Evolutionary conservation across 345 rosid genomes (phyloP), one percentile per base, ranked within the genome.

Genomic region (Dipteronia sinensis): DNA sequence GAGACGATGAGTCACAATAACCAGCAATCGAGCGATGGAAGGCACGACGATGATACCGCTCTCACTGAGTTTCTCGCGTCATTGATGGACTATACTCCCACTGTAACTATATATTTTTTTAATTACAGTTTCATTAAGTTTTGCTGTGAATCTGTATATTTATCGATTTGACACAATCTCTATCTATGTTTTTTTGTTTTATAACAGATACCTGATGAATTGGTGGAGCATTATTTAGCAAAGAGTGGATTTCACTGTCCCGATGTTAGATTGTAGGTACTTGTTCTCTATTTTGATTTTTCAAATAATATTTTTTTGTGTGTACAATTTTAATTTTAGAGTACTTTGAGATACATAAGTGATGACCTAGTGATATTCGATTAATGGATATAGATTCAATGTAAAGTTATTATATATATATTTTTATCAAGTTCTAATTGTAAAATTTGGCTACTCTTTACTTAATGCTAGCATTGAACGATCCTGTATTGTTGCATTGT

Each of bases 181-280:
- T 47, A 65, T 29, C 10, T 49, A 3, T 31, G 22, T 7, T 79
- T 13, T 22, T n/a, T 8, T 20, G 2, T 23, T 44, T 22, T 47
- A 46, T 46, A 10, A 55, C 88, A 96, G 99, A 94, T 94, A 82
- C 99, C 97, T 29, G 99, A 96, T 75, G 98, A 94, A 78, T 79
- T 96, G 84, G 99, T 94, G 74, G 98, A 96, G 88, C 94, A 92
- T 83, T 95, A 91, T 86, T 79, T 95, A 77, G 97, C 92, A n/a
- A 95, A 88, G 87, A 95, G 99, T 80, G 99, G 99, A 40, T 93
- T 95, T 77, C 99, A 95, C 77, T 91, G 93, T 81, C 99, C 99
- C 22, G 97, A 93, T 79, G 95, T 92, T 76, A 90, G 99, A 91
- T 79, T 95, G 98, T 95, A 89, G 91, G 97, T 91, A 85, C 80